phyloP scores from a whole-genome alignment of 805 yeast genomes.

The Sugiyamaella smithiae region DNA sequence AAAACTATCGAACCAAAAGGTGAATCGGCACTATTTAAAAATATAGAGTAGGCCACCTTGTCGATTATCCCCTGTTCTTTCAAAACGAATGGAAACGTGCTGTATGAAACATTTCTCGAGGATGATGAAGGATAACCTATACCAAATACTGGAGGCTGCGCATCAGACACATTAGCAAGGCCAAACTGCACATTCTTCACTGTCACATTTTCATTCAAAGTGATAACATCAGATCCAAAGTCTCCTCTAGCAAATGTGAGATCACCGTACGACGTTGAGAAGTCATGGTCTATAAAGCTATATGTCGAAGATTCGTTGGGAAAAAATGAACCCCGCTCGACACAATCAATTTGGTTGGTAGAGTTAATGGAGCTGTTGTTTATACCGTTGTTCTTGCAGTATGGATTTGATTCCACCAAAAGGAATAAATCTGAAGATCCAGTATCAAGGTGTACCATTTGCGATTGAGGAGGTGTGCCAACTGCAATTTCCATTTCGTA shows the following conservation, averaged over 20 bases:
- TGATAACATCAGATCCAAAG: slow-evolving; percentile 62
- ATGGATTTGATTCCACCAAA: slow-evolving; percentile 32
- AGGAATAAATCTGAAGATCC: slow-evolving; percentile 53
- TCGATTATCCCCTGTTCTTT: slow-evolving; percentile 45
- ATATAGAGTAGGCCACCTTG: slow-evolving; percentile 46
- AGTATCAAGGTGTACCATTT: slow-evolving; percentile 45
- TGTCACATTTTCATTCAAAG: slow-evolving; percentile 36
- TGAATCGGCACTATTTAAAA: slow-evolving; percentile 37
- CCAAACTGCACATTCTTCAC: neutral
- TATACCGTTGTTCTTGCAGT: slow-evolving; percentile 4
- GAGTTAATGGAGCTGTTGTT: slow-evolving; percentile 1
- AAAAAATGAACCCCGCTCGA: slow-evolving; percentile 6
- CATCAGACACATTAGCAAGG: neutral
- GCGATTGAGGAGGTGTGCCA: slow-evolving; percentile 45
- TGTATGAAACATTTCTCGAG: too few relatives aligned
- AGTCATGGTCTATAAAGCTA: slow-evolving; percentile 13
- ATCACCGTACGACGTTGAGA: slow-evolving; percentile 18
- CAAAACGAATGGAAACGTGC: slow-evolving; percentile 62
- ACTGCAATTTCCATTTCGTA: slow-evolving; percentile 25
- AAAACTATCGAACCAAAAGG: slow-evolving; percentile 40
- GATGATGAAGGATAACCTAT: neutral
- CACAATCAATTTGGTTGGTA: slow-evolving; percentile 1
- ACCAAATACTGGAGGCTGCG: neutral
- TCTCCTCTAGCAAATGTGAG: slow-evolving; percentile 40
- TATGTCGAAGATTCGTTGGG: slow-evolving; percentile 8